Conservation (phyloP, 208 protist genomes). For the Trypanosoma lewisi region DNA sequence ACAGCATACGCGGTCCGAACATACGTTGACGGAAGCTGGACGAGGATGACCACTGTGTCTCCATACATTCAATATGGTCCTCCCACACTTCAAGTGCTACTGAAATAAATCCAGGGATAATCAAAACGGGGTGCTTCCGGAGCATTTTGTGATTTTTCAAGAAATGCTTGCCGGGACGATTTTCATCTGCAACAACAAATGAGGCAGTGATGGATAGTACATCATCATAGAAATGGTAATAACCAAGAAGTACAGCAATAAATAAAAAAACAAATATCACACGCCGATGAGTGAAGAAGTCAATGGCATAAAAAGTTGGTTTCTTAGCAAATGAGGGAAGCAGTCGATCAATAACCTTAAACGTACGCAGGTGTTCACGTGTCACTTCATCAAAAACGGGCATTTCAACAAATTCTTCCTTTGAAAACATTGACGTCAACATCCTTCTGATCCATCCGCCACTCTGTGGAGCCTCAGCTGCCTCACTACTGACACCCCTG, state of each 20-base stretch:
- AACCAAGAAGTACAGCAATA: conserved; percentile 25
- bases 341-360: conserved; percentile 20
- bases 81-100: conserved; percentile 88
- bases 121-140: conserved; percentile 71
- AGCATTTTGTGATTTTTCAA: conserved; percentile 58
- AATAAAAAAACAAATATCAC: conserved; percentile 32
- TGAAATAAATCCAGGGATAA: conserved; percentile 86
- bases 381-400: conserved; percentile 20
- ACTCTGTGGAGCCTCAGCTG: no score
- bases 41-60: conserved; percentile 28
- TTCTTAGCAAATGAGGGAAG: conserved; percentile 36
- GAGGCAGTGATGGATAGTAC: conserved; percentile 34
- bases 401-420: conserved; percentile 28
- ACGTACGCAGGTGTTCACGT: conserved; percentile 33
- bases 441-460: conserved; percentile 5
- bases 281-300: conserved; percentile 55
- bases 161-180: conserved; percentile 68
- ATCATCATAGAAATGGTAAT: conserved; percentile 23
- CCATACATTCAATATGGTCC: conserved; percentile 46
- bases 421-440: conserved; percentile 19
- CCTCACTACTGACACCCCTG: not conserved
- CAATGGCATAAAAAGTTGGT: conserved; percentile 40
- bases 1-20: conserved; percentile 77
- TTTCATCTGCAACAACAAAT: conserved; percentile 65
- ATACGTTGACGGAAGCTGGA: conserved; percentile 76